Conservation (phyloP, 768 basidiomycete species). For the Pleurotus pulmonarius region DNA sequence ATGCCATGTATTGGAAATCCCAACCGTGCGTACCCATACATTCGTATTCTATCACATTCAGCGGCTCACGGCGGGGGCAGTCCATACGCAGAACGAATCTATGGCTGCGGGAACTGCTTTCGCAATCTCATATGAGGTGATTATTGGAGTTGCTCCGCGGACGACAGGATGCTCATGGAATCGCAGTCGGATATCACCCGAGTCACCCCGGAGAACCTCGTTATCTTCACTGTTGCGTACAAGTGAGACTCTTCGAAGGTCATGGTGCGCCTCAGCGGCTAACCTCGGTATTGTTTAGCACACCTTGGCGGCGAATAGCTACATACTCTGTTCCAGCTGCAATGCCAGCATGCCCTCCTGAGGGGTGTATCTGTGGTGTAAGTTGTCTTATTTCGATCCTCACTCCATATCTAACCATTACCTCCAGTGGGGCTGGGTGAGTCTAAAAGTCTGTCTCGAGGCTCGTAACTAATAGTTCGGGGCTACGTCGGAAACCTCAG, state of each 20-base stretch:
- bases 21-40: conserved; percentile 24
- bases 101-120: conserved; percentile 45
- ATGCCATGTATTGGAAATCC: conserved; percentile 29
- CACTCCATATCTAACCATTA: neutral
- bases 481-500: conserved; percentile 5
- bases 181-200: conserved; percentile 30
- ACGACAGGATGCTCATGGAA: neutral
- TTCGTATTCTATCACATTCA: neutral
- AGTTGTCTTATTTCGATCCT: conserved; percentile 11
- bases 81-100: conserved; percentile 41
- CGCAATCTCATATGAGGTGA: conserved; percentile 38
- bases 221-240: conserved; percentile 37
- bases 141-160: neutral
- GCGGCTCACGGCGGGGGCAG: conserved; percentile 16
- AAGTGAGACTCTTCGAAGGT: conserved; percentile 23
- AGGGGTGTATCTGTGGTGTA: conserved; percentile 41
- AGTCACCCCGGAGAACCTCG: conserved; percentile 39
- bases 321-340: conserved; percentile 34
- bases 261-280: neutral
- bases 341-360: conserved; percentile 38
- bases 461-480: neutral
- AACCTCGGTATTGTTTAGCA: conserved; percentile 20
- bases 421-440: conserved; percentile 41
- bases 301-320: conserved; percentile 40
- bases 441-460: conserved; percentile 4